Evolutionary conservation across 495 filamentous ascomycete genomes (phyloP).

Genomic region (Aspergillus kassunensis): DNA sequence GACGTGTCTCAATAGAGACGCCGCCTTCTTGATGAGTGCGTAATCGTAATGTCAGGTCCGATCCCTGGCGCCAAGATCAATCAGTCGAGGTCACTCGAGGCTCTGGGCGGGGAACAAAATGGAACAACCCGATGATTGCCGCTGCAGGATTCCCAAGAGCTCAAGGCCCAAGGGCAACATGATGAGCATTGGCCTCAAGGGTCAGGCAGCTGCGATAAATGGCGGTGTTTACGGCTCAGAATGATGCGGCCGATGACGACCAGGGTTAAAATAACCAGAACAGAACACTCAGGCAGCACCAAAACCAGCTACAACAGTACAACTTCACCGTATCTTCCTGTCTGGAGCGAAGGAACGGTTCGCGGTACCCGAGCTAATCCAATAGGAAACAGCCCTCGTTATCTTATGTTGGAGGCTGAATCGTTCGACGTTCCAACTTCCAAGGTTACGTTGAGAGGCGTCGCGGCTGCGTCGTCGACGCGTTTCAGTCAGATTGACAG

Average conservation of each 20-base stretch:
- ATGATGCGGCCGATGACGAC: not conserved
- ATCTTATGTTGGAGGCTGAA: not conserved
- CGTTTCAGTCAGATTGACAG: not conserved
- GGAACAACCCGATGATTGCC: too few species aligned
- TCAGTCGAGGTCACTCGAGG: too few species aligned
- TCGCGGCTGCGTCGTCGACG: not conserved
- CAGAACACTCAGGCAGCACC: not conserved
- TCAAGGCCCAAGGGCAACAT: not conserved
- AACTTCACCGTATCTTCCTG: too few species aligned
- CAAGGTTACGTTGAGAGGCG: not conserved
- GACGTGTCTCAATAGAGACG: too few species aligned
- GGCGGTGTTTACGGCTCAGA: not conserved
- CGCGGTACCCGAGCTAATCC: not conserved
- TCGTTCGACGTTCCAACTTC: too few species aligned
- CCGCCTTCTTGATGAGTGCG: too few species aligned
- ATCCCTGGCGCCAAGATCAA: too few species aligned
- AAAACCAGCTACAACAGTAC: not conserved
- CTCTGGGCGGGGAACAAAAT: too few species aligned
- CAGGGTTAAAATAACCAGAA: too few species aligned
- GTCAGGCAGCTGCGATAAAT: not conserved
- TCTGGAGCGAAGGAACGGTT: not conserved
- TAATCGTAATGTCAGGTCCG: too few species aligned
- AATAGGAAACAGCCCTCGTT: not conserved
- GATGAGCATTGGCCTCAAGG: not conserved
- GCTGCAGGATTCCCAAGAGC: too few species aligned